Evolutionary conservation across 352 stramenopile genomes (phyloP), one percentile per base, ranked within the genome.

Genomic region (Pythium dissimile): DNA sequence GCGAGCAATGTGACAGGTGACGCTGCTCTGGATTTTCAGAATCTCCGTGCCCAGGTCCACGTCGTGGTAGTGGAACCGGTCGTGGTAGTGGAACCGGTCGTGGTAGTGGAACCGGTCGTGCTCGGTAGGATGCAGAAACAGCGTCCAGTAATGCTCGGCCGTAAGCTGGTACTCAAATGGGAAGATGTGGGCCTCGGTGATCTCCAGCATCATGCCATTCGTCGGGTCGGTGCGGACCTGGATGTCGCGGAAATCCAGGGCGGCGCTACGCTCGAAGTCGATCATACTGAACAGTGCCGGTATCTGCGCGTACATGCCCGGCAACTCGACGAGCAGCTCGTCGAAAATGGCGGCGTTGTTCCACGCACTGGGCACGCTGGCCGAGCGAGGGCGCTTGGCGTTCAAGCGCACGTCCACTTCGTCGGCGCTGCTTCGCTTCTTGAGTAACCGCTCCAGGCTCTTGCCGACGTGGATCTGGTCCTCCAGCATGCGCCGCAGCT

Each of bases 381-480:
- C 27, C 1, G 32, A 18, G 8, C 41, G 57, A 8, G 48, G 39
- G 21, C 57, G 57, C 27, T 64, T 64, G 30, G 34, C 30, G 38
- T 49, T 38, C 43, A 46, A 24, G 15, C 5, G 12, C 16, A 39
- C 24, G 3, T 47, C 35, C 0, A 47, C 8, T 9, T 61, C 59
- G 35, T 61, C 59, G 8, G 34, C 21, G n/a, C 54, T 64, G 60
- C 32, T 57, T 16, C 51, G 67, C 32, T 72, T 69, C 11, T 68
- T 50, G 24, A 84, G 43, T n/a, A 77, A 49, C 31, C 56, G 64
- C 43, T 82, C 63, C 21, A 86, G 64, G 20, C 60, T 67, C 41
- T 69, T 80, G 27, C 66, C 66, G 20, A 80, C 54, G 45, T 74
- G 71, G 47, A 84, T 71, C 46, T 84, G 76, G 30, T 71, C 67